Evolutionary conservation across 1,284 basidiomycete species (phyloP), one percentile per base, ranked within the genome.

Genomic region (Caloboletus firmus): DNA sequence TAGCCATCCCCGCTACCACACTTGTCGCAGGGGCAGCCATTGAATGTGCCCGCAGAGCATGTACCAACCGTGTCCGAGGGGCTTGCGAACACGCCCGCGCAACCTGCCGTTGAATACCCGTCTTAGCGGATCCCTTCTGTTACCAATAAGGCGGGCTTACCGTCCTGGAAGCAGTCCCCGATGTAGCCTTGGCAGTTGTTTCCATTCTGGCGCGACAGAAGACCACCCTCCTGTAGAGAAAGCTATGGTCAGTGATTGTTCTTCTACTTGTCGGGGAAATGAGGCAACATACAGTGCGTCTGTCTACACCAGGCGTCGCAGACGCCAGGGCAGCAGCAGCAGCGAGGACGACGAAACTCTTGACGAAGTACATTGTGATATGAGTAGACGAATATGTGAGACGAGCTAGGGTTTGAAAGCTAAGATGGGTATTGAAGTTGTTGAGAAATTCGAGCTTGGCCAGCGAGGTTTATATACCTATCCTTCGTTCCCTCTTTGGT

Each of bases 21-120:
- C 35, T 52, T 52, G 30, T 44, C 55, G 34, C 55, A 57, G 8
- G 55, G 40, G 24, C 47, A 57, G 11, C 39, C 54, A 1, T 8
- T 20, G 6, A 12, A 55, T 5, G 10, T 11, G 11, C 45, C 55
- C 8, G 18, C 12, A 2, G 32, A 30, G 30, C 55, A 44, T 18
- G 7, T 15, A 1, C 54, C 55, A 5, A 51, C n/a, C 6, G 44
- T 56, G 28, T 35, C 28, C 9, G n/a, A 12, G 0, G 58, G 41
- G 5, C 1, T 3, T 1, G 30, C 2, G 30, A 60, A 59, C 13
- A 1, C 11, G 20, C 42, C 30, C 3, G 2, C 7, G 4, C 59
- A 61, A 15, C 17, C 58, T 61, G 28, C 31, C 17, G 17, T 48
- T 22, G 15, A 59, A 36, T 15, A 22, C 0, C 1, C 15, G 8